Conservation (phyloP, 2,329 filamentous ascomycete genomes). For the Penicillium decumbens region DNA sequence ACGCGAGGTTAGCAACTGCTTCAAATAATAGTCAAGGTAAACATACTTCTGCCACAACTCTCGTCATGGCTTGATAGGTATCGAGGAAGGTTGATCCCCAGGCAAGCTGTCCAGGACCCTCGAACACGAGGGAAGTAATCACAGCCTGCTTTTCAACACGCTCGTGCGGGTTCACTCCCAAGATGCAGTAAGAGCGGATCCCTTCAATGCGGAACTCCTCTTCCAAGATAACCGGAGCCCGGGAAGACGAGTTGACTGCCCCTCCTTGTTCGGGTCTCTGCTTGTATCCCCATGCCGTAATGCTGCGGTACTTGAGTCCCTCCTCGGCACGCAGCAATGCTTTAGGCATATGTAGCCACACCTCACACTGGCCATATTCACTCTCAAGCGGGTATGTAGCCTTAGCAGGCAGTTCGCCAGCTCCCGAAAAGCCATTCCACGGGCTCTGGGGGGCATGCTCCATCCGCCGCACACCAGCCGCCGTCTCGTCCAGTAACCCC, state of each 20-base stretch:
- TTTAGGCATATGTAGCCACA: slow-evolving; percentile 42
- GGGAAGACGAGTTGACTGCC: slow-evolving; percentile 22
- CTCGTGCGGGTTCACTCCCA: slow-evolving; percentile 52
- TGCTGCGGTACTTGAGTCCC: slow-evolving; percentile 38
- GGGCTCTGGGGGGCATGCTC: slow-evolving; percentile 27
- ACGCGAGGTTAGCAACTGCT: slow-evolving; percentile 10
- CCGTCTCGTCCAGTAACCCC: slow-evolving; percentile 35
- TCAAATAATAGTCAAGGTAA: not conserved
- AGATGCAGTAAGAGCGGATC: slow-evolving; percentile 45
- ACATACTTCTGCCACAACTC: slow-evolving; percentile 38
- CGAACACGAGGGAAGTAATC: slow-evolving; percentile 39
- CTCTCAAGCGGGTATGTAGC: slow-evolving; percentile 24
- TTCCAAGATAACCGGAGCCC: slow-evolving; percentile 29
- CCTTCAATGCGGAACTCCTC: slow-evolving; percentile 42
- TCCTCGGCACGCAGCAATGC: slow-evolving; percentile 42
- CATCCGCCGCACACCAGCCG: slow-evolving; percentile 34
- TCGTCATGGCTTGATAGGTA: slow-evolving; percentile 39
- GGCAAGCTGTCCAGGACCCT: slow-evolving; percentile 30
- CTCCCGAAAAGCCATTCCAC: slow-evolving; percentile 22
- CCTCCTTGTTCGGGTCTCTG: slow-evolving; percentile 19
- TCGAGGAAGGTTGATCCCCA: slow-evolving; percentile 34
- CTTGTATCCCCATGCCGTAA: slow-evolving; percentile 33
- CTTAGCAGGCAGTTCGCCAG: slow-evolving; percentile 11
- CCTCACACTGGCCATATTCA: slow-evolving; percentile 35
- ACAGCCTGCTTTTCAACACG: slow-evolving; percentile 49